These are phyloP conservation scores for Tylopilus sp. DNA, from an alignment of 1,284 basidiomycete genomes.

Conservation along the genomic window DNA sequence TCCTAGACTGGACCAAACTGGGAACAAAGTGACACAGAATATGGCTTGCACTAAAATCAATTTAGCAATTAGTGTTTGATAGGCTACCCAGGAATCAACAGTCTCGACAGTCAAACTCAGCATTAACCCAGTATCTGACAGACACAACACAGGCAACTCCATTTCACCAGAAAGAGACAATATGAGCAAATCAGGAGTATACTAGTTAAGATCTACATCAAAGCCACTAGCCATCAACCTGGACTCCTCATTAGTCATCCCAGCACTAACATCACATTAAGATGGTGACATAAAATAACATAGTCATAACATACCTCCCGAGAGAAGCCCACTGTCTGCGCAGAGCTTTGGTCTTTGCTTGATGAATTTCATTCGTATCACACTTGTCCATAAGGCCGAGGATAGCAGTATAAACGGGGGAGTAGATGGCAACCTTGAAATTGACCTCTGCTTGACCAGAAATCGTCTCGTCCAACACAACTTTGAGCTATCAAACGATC, in stretches of 20 bases:
- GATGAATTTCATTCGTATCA: neutral
- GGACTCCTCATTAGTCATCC: neutral
- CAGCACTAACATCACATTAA: neutral
- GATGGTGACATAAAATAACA: too few species aligned
- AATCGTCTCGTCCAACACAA: conserved; percentile 1
- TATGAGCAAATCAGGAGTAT: neutral
- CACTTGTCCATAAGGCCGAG: conserved; percentile 8
- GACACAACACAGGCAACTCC: neutral
- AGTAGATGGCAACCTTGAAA: neutral
- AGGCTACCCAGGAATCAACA: neutral
- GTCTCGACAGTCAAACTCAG: neutral
- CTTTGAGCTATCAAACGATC: conserved; percentile 2
- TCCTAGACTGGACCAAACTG: neutral
- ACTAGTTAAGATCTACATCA: neutral
- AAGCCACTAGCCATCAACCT: neutral
- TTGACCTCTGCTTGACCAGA: neutral
- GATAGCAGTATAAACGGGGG: neutral
- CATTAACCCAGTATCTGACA: neutral
- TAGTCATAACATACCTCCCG: neutral
- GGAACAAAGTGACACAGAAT: too few species aligned
- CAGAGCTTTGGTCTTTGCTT: neutral
- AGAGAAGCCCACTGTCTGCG: neutral
- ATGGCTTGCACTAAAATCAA: neutral
- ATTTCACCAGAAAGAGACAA: too few species aligned
- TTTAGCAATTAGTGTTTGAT: neutral